Evolutionary conservation across 768 basidiomycete genomes (phyloP).

Genomic region (Amanita fuliginea): DNA sequence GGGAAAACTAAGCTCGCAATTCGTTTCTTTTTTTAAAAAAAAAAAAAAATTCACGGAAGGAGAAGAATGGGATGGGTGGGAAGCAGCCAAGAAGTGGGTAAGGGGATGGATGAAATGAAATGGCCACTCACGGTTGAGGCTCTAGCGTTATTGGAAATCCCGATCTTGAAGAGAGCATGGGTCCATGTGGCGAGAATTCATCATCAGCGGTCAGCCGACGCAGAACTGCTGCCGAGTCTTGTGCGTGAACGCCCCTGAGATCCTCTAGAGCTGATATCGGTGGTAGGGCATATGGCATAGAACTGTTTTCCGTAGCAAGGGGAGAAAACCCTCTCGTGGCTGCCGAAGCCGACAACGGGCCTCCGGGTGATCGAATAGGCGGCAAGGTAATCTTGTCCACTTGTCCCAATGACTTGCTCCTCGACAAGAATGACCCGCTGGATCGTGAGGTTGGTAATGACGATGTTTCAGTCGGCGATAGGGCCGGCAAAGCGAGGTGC

Average conservation of each 20-base stretch:
- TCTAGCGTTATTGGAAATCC: constrained; percentile 11
- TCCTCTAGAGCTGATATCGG: constrained; percentile 64
- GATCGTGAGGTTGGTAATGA: constrained; percentile 4
- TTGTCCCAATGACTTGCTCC: constrained; percentile 1
- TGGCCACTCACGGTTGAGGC: constrained; percentile 4
- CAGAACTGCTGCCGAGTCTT: constrained; percentile 57
- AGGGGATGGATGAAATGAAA: constrained; percentile 7
- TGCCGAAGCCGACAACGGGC: constrained; percentile 11
- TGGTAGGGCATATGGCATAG: constrained; percentile 40
- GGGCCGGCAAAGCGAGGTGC: constrained; percentile 7
- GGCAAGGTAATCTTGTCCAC: constrained; percentile 22
- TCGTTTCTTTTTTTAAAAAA: background rate
- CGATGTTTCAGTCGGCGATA: constrained; percentile 2
- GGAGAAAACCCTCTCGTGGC: constrained; percentile 14
- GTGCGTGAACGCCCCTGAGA: constrained; percentile 35
- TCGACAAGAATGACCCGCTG: constrained; percentile 1
- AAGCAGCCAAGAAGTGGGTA: constrained; percentile 11
- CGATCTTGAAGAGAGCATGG: constrained; percentile 6
- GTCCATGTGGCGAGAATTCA: constrained; percentile 14
- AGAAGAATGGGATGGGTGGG: background rate
- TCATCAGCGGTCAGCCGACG: constrained; percentile 52
- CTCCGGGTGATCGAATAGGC: constrained; percentile 24
- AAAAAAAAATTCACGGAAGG: background rate
- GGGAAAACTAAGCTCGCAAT: constrained; percentile 4
- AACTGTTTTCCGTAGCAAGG: background rate